Percentiles rank a stretch among this genome's conserved stretches.
phyloP scores from a whole-genome alignment of 805 yeast genomes.

The Suhomyces sp. region DNA sequence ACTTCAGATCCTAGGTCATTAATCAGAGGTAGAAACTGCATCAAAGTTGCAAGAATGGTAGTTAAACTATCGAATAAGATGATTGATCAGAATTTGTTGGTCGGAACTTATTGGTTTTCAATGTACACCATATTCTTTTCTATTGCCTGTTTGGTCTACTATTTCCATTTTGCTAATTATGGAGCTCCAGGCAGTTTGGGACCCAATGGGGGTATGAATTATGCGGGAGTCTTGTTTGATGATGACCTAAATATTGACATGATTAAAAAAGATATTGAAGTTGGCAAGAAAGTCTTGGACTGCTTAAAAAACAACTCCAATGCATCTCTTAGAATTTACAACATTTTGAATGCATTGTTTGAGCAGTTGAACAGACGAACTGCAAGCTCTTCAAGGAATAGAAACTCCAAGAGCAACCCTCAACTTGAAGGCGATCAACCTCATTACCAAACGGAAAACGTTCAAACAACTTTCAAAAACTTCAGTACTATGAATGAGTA shows the following conservation, averaged over 20 bases:
- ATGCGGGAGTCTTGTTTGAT: conserved; percentile 46
- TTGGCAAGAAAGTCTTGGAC: conserved; percentile 73
- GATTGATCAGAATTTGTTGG: conserved; percentile 66
- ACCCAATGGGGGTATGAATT: conserved; percentile 30
- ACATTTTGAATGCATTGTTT: conserved; percentile 73
- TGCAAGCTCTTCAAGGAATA: conserved; percentile 40
- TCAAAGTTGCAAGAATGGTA: conserved; percentile 78
- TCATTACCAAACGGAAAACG: conserved; percentile 17
- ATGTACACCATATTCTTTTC: conserved; percentile 87
- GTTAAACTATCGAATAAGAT: conserved; percentile 78
- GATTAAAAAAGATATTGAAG: conserved; percentile 70
- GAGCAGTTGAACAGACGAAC: conserved; percentile 76
- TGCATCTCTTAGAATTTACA: conserved; percentile 79
- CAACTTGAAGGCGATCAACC: conserved; percentile 2
- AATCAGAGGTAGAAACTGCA: conserved; percentile 77
- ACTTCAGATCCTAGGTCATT: conserved; percentile 57
- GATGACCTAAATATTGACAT: conserved; percentile 51
- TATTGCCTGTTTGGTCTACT: conserved; percentile 81
- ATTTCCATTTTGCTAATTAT: conserved; percentile 57
- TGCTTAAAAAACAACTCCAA: conserved; percentile 68
- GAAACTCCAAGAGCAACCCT: conserved; percentile 5
- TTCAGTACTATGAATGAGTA: conserved; percentile 28
- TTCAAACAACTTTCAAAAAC: conserved; percentile 24
- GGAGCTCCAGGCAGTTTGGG: background rate
- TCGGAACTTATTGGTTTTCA: conserved; percentile 90